Base-by-base conservation (phyloP, 176 grass and related monocot genomes). In the Zoysia pacifica region DNA sequence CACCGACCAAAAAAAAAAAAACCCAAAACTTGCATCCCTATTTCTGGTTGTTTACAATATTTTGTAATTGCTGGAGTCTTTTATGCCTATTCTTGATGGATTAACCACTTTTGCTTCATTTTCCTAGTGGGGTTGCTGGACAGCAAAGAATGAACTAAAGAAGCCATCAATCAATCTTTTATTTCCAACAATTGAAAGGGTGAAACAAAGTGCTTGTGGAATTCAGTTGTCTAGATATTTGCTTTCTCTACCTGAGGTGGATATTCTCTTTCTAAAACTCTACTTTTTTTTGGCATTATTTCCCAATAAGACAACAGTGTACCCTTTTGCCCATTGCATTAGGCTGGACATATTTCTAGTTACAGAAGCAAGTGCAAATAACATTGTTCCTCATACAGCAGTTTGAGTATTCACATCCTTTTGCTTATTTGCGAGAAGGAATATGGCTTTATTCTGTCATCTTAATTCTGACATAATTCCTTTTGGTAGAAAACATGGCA, bases 101-200 rank as follows among this genome's bases (percentile, higher is more conserved):
- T 71, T 79, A 54, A 47, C 51, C 64, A 61, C 46, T 61, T 78
- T 86, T 73, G 4, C 42, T 79, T 67, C 12, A 71, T 81, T 84
- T 81, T 87, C 18, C 35, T 80, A 97, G 94, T 97, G 94, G 94
- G 94, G 91, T 75, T 84, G 91, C 89, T 93, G 94, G 94, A 93
- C 84, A 48, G 79, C 69, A 40, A 71, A 73, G 38, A 87, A 93
- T 86, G 94, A 93, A 59, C 64, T 76, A 56, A 93, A 84, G 63
- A 89, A 85, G 15, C 82, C 94, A 79, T 97, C 91, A 53, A 88
- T 97, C 59, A 90, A 63, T 62, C 55, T 97, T 39, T 86, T 97
- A 63, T 97, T 97, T 82, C 94, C 94, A 38, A 97, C 94, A 76
- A 93, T 97, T 68, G 81, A 93, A 71, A 82, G 84, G 82, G 89